These are phyloP conservation scores for Ochromonadaceae sp. DNA, from an alignment of 352 stramenopile species.

Conservation along the genomic window DNA sequence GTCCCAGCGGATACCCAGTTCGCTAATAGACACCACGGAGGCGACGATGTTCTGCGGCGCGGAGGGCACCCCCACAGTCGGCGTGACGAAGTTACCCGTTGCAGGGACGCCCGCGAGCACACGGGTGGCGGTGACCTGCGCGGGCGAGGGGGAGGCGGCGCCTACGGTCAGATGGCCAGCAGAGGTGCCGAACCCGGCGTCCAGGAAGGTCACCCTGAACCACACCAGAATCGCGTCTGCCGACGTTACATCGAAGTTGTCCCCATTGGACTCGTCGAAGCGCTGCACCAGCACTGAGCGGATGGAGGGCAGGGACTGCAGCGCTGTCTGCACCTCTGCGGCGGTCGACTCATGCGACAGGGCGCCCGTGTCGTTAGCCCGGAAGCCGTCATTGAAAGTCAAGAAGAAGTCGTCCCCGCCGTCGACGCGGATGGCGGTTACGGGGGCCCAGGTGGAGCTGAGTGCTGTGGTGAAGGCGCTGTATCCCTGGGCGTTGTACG, in stretches of 20 bases:
- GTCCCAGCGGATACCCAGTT: conserved; percentile 41
- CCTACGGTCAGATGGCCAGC: not conserved
- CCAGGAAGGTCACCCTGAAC: not conserved
- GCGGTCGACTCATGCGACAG: conserved; percentile 41
- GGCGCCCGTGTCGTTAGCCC: not conserved
- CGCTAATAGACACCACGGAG: conserved; percentile 38
- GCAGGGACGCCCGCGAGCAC: not conserved
- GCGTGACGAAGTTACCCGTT: not conserved
- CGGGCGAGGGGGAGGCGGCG: not conserved
- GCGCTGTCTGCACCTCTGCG: conserved; percentile 40
- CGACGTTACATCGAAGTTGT: conserved; percentile 21
- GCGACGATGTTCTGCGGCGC: conserved; percentile 34
- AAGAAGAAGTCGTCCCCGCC: not conserved
- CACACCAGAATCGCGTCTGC: not conserved
- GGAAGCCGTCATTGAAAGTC: not conserved
- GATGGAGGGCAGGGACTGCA: conserved; percentile 42
- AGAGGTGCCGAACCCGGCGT: not conserved
- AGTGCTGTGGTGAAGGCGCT: conserved; percentile 24
- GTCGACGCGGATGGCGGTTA: not conserved
- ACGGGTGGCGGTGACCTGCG: not conserved
- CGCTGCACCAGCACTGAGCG: conserved; percentile 56
- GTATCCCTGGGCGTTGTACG: conserved; percentile 64
- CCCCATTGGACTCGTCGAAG: conserved; percentile 31
- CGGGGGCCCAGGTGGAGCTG: not conserved
- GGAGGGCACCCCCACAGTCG: conserved; percentile 13